phyloP scores from a whole-genome alignment of 23 red algal species.

The Gracilariopsis chorda region DNA sequence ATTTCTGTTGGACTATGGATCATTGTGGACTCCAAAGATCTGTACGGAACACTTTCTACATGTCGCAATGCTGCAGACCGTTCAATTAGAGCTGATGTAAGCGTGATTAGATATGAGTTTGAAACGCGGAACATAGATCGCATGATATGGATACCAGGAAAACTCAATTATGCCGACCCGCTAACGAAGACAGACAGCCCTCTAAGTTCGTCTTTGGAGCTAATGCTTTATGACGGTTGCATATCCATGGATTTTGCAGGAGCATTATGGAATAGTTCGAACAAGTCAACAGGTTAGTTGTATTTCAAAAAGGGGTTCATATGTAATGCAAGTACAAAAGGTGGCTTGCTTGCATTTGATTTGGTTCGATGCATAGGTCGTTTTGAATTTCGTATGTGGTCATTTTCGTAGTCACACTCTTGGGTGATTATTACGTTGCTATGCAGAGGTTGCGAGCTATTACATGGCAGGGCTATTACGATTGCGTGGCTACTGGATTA shows the following conservation, averaged over 20 bases:
- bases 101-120: constrained; percentile 30
- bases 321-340: background rate
- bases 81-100: constrained; percentile 7
- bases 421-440: no score
- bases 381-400: no score
- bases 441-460: no score
- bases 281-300: background rate
- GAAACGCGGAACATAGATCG: constrained; percentile 1
- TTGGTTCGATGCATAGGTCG: no score
- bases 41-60: constrained; percentile 14
- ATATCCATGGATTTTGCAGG: background rate
- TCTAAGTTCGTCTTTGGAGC: background rate
- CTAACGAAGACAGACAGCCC: constrained; percentile 35
- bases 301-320: background rate
- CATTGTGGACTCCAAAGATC: constrained; percentile 14
- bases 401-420: no score
- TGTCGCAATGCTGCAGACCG: background rate
- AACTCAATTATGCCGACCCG: constrained; percentile 6
- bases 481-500: no score
- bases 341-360: no score
- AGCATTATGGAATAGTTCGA: background rate
- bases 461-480: no score
- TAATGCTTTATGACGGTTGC: background rate
- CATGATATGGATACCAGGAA: constrained; percentile 34
- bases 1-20: background rate